Base-by-base conservation (phyloP, 2,329 filamentous ascomycete species). In the Periglandula ipomoeae region DNA sequence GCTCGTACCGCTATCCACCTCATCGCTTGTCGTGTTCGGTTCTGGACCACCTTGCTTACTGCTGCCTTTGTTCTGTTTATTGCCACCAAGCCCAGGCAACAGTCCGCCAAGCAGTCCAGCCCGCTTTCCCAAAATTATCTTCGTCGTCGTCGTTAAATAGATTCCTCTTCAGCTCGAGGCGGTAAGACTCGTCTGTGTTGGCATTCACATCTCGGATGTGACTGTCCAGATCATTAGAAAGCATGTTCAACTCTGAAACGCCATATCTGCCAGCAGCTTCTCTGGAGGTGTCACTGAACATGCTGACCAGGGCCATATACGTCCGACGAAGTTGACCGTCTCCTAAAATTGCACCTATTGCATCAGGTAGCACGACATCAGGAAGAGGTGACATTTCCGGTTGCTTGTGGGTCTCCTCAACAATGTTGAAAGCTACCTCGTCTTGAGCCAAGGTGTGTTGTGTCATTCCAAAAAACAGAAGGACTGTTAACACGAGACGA, bases 211-310 rank as follows among this genome's bases (percentile, higher is more conserved):
- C 24, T 4, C 35, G 30, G 11, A 55, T 19, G 22, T 55, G 53
- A 15, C n/a, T 19, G 44, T 55, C 48, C 5, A 55, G 44, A 19
- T 50, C 48, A 10, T 55, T 49, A 0, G 53, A 50, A 3, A 55
- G 32, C 30, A 42, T 37, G 4, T n/a, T 34, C 22, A 55, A 44
- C 34, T 55, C 52, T 4, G 46, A 35, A 5, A 50, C 43, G 6
- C 50, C 52, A 26, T 51, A 53, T 20, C 32, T 39, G 1, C 37
- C 38, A 5, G 53, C 52, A 1, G 50, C 48, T 23, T 47, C 34
- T 24, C 53, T 42, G n/a, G 53, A 51, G 4, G 50, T 52, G 37
- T 53, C 50, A 27, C 48, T 51, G 27, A 48, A 48, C 52, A 53
- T 48, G 48, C 52, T 49, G 9, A 55, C 35, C 15, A 55, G 43